Percentiles rank a stretch among this genome's conserved stretches.
Conservation (phyloP, 2,329 filamentous ascomycete species). For the Chaetomiaceae sp. region DNA sequence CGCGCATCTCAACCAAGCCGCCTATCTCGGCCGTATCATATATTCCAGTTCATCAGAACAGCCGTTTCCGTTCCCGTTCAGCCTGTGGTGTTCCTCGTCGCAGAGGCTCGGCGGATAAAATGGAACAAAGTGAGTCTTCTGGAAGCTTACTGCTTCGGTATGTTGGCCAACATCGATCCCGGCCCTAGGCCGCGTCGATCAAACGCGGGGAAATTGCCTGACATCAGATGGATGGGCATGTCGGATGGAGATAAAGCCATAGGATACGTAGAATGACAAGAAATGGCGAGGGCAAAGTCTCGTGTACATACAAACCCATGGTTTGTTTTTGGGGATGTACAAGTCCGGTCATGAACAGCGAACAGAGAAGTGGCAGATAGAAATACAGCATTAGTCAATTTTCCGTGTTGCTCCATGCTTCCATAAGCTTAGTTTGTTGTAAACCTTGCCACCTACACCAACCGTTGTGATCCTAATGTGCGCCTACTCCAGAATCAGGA, state of each 20-base stretch:
- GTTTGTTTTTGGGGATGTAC: too few species aligned
- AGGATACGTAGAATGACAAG: too few species aligned
- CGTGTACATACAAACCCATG: too few species aligned
- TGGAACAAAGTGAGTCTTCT: background rate
- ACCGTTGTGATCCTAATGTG: background rate
- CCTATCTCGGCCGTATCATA: too few species aligned
- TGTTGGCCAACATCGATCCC: background rate
- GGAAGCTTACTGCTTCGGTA: constrained; percentile 4
- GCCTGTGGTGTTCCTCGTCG: background rate
- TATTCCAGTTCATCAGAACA: background rate
- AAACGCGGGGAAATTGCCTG: constrained; percentile 4
- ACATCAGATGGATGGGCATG: background rate
- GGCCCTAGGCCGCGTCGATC: constrained; percentile 11
- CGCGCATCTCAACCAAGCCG: too few species aligned
- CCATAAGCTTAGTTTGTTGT: background rate
- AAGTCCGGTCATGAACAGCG: too few species aligned
- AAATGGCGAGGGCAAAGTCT: too few species aligned
- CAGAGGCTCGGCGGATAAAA: constrained; percentile 1
- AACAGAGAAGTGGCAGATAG: background rate
- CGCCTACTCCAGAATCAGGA: background rate
- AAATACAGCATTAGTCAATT: background rate
- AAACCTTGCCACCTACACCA: background rate
- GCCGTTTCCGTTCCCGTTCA: background rate
- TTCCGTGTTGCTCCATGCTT: background rate
- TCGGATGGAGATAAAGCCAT: background rate